Percentiles rank a stretch among this genome's conserved stretches.
These are phyloP conservation scores for Fusarium sp. DNA, from an alignment of 2,329 filamentous ascomycete genomes.

Conservation along the genomic window DNA sequence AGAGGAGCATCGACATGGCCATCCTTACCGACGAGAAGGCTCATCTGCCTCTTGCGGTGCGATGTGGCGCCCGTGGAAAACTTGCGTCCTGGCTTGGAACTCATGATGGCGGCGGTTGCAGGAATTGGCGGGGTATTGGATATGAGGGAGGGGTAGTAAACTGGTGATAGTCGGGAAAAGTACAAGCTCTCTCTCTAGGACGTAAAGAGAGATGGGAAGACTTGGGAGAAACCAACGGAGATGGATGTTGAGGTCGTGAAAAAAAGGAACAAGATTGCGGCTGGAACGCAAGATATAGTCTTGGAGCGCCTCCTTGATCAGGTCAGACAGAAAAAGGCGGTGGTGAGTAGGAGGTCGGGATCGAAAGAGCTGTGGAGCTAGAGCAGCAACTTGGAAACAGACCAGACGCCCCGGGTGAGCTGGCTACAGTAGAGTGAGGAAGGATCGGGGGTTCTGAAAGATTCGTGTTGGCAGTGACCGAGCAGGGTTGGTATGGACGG, in stretches of 20 bases:
- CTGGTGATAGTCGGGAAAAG: slow-evolving; percentile 8
- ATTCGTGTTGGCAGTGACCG: slow-evolving; percentile 25
- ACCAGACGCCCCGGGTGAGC: slow-evolving; percentile 38
- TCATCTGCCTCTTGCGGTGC: slow-evolving; percentile 64
- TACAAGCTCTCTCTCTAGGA: slow-evolving; percentile 18
- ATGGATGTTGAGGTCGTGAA: slow-evolving; percentile 29
- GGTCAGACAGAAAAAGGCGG: slow-evolving; percentile 49
- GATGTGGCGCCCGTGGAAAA: slow-evolving; percentile 62
- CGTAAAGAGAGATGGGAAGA: slow-evolving; percentile 14
- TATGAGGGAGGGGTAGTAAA: slow-evolving; percentile 29
- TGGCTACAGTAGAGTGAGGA: slow-evolving; percentile 33
- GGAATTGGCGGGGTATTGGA: slow-evolving; percentile 29
- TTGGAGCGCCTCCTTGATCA: slow-evolving; percentile 40
- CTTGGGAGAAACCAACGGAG: slow-evolving; percentile 19
- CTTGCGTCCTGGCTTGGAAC: slow-evolving; percentile 53
- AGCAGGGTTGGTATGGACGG: slow-evolving; percentile 17
- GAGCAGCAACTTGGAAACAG: slow-evolving; percentile 27
- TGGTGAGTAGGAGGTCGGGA: slow-evolving; percentile 45
- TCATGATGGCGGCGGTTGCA: slow-evolving; percentile 45
- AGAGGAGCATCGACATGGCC: slow-evolving; percentile 62
- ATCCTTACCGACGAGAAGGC: slow-evolving; percentile 59
- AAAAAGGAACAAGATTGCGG: slow-evolving; percentile 23
- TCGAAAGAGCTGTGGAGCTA: slow-evolving; percentile 49
- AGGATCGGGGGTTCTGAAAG: slow-evolving; percentile 34
- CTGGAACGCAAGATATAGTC: slow-evolving; percentile 43